phyloP scores from a whole-genome alignment of 2,329 filamentous ascomycete genomes.

The Cladosporium sp. region DNA sequence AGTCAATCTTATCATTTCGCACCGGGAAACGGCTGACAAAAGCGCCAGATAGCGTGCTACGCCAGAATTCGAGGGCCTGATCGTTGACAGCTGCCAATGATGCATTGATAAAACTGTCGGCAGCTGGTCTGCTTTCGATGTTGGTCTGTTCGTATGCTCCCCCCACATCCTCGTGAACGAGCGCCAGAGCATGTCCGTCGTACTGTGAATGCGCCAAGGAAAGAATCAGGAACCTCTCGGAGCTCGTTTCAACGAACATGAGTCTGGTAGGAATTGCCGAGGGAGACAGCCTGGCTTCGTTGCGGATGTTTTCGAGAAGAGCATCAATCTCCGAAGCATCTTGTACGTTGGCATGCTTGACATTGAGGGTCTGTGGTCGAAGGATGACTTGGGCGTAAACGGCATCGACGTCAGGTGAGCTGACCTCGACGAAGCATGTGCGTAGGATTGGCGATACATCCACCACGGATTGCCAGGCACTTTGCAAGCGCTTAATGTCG shows the following conservation, averaged over 20 bases:
- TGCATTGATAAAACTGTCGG: slow-evolving; percentile 51
- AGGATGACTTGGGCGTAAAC: slow-evolving; percentile 55
- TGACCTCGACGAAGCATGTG: slow-evolving; percentile 65
- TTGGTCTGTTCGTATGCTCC: slow-evolving; percentile 50
- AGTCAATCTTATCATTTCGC: not conserved
- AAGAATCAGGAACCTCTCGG: slow-evolving; percentile 48
- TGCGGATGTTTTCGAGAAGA: slow-evolving; percentile 30
- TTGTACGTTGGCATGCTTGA: slow-evolving; percentile 26
- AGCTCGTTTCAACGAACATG: slow-evolving; percentile 32
- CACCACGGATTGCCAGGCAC: slow-evolving; percentile 60
- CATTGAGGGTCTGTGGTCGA: slow-evolving; percentile 29
- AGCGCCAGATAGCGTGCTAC: slow-evolving; percentile 56
- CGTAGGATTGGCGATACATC: slow-evolving; percentile 64
- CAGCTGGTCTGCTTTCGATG: slow-evolving; percentile 39
- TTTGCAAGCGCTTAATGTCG: slow-evolving; percentile 52
- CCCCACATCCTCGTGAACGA: slow-evolving; percentile 67
- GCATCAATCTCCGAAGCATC: slow-evolving; percentile 27
- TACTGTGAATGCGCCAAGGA: slow-evolving; percentile 85
- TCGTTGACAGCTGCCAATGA: slow-evolving; percentile 46
- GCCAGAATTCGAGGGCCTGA: slow-evolving; percentile 63
- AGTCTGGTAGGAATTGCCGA: slow-evolving; percentile 31
- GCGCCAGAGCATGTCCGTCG: slow-evolving; percentile 75
- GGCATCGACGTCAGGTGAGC: slow-evolving; percentile 52
- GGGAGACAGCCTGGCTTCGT: slow-evolving; percentile 36
- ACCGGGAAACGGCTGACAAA: slow-evolving; percentile 38